phyloP scores from a whole-genome alignment of 2,329 filamentous ascomycete genomes.

The Huntiella decipiens region DNA sequence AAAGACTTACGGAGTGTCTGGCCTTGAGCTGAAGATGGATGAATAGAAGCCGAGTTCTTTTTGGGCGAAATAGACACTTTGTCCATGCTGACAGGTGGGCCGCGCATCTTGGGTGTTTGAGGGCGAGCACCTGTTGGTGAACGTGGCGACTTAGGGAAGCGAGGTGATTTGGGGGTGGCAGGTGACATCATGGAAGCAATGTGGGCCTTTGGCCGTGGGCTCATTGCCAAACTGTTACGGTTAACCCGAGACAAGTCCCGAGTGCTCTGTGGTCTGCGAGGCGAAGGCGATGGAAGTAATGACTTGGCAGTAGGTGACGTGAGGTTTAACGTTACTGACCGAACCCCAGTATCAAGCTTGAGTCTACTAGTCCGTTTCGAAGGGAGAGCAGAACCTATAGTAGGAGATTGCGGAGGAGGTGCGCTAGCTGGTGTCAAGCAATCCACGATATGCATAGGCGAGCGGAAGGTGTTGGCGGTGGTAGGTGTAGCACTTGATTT shows the following conservation, averaged over 20 bases:
- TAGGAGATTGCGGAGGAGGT: neutral
- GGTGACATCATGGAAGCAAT: constrained; percentile 8
- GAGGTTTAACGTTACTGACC: neutral
- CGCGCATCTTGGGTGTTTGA: constrained; percentile 6
- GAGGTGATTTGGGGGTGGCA: neutral
- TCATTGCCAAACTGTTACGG: neutral
- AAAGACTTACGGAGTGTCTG: constrained; percentile 4
- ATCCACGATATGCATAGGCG: neutral
- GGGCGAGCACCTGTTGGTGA: neutral
- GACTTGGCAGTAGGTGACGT: neutral
- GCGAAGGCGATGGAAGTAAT: neutral
- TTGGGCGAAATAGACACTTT: constrained; percentile 4
- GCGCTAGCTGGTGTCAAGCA: neutral
- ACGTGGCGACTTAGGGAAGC: neutral
- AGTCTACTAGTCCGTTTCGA: constrained; percentile 2
- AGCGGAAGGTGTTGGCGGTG: neutral
- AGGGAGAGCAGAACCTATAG: neutral
- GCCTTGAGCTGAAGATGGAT: neutral
- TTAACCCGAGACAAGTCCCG: neutral
- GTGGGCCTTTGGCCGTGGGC: neutral
- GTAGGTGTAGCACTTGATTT: neutral
- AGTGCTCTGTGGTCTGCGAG: constrained; percentile 5
- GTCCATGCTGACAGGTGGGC: constrained; percentile 11
- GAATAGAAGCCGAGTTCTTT: constrained; percentile 1
- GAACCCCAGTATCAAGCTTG: neutral